A percentile compares a stretch with the other conserved stretches of the same genome.
Evolutionary conservation across 768 basidiomycete species (phyloP).

Genomic region (Steccherinum ochraceum): DNA sequence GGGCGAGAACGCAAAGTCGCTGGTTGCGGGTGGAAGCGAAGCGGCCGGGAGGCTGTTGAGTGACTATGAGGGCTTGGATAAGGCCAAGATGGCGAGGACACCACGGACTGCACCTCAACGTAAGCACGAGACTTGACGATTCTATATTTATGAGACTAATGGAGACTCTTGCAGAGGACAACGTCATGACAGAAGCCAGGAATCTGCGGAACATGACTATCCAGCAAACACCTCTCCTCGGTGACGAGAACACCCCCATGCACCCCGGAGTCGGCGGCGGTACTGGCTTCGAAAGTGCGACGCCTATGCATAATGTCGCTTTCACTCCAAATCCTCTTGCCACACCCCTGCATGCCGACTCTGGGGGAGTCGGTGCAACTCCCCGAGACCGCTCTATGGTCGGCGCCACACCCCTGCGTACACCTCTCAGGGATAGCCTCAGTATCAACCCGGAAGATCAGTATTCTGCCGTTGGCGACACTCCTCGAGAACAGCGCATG

Average conservation of each 20-base stretch:
- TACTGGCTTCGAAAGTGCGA: conserved; percentile 92
- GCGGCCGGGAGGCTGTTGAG: conserved; percentile 83
- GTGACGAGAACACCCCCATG: conserved; percentile 95
- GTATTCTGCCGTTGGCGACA: conserved; percentile 48
- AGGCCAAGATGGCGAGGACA: conserved; percentile 88
- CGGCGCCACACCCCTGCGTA: conserved; percentile 79
- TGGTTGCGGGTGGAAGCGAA: conserved; percentile 78
- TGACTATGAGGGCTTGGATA: conserved; percentile 87
- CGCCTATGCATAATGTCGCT: conserved; percentile 83
- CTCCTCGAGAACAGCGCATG: conserved; percentile 71
- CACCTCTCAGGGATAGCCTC: conserved; percentile 90
- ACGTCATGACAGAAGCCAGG: conserved; percentile 88
- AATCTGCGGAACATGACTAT: conserved; percentile 93
- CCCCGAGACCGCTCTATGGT: conserved; percentile 28
- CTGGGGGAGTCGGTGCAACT: conserved; percentile 30
- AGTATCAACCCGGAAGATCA: conserved; percentile 77
- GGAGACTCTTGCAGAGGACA: conserved; percentile 95
- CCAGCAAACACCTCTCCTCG: conserved; percentile 88
- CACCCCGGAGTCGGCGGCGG: conserved; percentile 69
- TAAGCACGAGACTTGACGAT: conserved; percentile 40
- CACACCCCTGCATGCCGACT: conserved; percentile 61
- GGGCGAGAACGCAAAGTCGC: conserved; percentile 79
- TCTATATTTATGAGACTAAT: no score
- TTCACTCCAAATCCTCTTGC: conserved; percentile 97
- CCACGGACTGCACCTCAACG: conserved; percentile 92